Conservation (phyloP, 2,329 filamentous ascomycete species). For the Fusarium globosum region DNA sequence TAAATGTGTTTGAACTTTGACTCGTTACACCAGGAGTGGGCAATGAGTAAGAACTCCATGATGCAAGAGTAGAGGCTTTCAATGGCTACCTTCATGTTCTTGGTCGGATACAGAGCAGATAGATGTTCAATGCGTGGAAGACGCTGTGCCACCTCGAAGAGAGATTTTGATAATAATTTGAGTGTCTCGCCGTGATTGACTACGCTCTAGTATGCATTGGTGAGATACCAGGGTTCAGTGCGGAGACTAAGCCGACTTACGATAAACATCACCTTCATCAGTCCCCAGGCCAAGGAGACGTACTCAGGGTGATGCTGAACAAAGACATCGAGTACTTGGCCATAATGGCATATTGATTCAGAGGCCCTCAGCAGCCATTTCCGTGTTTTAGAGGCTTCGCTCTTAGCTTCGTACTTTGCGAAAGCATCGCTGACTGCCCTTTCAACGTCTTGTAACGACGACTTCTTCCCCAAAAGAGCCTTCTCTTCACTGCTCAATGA, state of each 20-base stretch:
- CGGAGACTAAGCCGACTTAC: neutral
- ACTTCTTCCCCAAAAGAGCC: neutral
- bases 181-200: conserved; percentile 2
- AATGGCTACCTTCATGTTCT: neutral
- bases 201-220: fast-evolving
- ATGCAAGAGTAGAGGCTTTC: conserved; percentile 6
- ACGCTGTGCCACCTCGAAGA: neutral
- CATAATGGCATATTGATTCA: conserved; percentile 9
- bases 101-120: neutral
- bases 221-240: neutral
- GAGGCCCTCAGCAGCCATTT: conserved; percentile 5
- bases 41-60: conserved; percentile 9
- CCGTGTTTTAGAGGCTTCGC: neutral
- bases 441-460: neutral
- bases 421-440: neutral
- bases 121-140: neutral
- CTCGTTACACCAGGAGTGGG: conserved; percentile 12
- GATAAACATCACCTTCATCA: conserved; percentile 15
- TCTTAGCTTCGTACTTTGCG: neutral
- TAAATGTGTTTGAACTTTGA: conserved; percentile 12
- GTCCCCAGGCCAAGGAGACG: conserved; percentile 13
- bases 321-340: conserved; percentile 6
- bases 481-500: neutral
- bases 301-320: conserved; percentile 25
- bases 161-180: neutral